phyloP scores from a whole-genome alignment of 257 asterid genomes.

The Capsicum chinense region DNA sequence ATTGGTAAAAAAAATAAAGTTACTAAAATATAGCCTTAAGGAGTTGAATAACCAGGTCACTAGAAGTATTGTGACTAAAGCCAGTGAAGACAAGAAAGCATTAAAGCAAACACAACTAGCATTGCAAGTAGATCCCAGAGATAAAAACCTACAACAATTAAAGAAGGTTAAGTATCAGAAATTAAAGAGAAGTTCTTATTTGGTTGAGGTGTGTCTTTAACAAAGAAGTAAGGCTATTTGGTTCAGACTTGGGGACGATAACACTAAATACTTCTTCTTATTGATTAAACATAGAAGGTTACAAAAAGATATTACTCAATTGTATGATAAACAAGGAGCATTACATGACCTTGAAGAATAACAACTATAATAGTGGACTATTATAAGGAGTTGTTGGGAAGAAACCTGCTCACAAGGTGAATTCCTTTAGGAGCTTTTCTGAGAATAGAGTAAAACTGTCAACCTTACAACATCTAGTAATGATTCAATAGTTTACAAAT shows the following conservation, averaged over 20 bases:
- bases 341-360: not conserved
- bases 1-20: too few relatives aligned
- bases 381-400: not conserved
- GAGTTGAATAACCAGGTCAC: too few relatives aligned
- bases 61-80: not conserved
- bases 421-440: not conserved
- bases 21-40: too few relatives aligned
- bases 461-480: not conserved
- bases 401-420: not conserved
- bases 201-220: not conserved
- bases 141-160: not conserved
- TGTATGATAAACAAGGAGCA: not conserved
- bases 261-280: too few relatives aligned
- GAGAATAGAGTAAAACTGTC: too few relatives aligned
- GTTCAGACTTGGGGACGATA: not conserved
- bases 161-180: not conserved
- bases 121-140: not conserved
- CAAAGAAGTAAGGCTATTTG: not conserved
- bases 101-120: not conserved
- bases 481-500: not conserved
- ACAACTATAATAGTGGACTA: not conserved
- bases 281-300: not conserved
- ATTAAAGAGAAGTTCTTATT: not conserved
- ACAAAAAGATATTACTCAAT: not conserved
- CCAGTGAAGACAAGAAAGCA: not conserved